Evolutionary conservation across 176 grass and related monocot genomes (phyloP).

Genomic region (Triticum dicoccoides): DNA sequence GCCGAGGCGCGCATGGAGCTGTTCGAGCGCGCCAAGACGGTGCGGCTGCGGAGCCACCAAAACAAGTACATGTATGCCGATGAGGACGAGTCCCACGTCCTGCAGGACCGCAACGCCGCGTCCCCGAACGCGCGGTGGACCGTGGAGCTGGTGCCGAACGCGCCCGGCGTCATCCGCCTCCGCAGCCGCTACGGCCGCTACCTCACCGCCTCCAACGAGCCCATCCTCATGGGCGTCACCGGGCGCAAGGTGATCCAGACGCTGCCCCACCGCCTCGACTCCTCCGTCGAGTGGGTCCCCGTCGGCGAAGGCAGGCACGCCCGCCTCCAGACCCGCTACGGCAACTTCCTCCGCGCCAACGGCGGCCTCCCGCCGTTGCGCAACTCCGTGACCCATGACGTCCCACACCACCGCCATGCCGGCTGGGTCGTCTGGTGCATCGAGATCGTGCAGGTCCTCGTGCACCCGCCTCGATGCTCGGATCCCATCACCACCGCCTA

Average conservation of each 20-base stretch:
- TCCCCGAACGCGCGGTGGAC: constrained; percentile 64
- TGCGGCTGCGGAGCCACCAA: constrained; percentile 74
- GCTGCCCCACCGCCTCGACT: constrained; percentile 60
- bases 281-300: constrained; percentile 81
- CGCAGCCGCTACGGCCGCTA: constrained; percentile 74
- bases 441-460: constrained; percentile 52
- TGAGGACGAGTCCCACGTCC: constrained; percentile 71
- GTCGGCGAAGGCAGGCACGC: constrained; percentile 40
- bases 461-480: not conserved
- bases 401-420: constrained; percentile 41
- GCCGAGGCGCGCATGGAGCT: constrained; percentile 51
- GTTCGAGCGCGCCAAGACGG: constrained; percentile 62
- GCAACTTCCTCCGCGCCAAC: constrained; percentile 77
- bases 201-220: constrained; percentile 84
- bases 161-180: constrained; percentile 58
- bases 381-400: constrained; percentile 77
- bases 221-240: constrained; percentile 48
- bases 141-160: constrained; percentile 51
- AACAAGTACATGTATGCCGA: constrained; percentile 84
- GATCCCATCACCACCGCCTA: not conserved
- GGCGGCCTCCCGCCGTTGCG: constrained; percentile 60
- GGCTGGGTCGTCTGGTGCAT: constrained; percentile 84
- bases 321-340: constrained; percentile 61
- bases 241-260: constrained; percentile 76
- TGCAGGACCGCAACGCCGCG: constrained; percentile 60